phyloP scores from a whole-genome alignment of 306 rosid species.

The Medicago lupulina region DNA sequence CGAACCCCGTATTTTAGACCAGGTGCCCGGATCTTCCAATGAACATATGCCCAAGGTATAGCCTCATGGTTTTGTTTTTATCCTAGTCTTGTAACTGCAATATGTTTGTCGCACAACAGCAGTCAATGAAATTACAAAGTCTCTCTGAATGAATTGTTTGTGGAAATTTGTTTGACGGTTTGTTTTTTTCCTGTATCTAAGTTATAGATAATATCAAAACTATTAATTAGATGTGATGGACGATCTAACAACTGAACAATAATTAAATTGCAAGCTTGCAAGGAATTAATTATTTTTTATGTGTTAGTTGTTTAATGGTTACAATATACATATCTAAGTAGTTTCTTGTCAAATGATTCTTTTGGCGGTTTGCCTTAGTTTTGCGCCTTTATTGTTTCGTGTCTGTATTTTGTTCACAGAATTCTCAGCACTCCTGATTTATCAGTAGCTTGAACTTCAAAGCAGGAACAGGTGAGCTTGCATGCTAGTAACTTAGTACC shows the following conservation, averaged over 20 bases:
- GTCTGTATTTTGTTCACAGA: conserved; percentile 14
- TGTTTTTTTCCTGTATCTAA: background rate
- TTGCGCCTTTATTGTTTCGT: conserved; percentile 19
- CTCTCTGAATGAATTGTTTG: background rate
- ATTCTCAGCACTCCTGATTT: conserved; percentile 22
- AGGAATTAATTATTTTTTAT: conserved; percentile 21
- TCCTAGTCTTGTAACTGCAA: background rate
- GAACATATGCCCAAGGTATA: conserved; percentile 76
- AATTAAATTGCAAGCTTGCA: background rate
- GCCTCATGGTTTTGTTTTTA: conserved; percentile 23
- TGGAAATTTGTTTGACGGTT: background rate
- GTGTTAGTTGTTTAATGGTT: conserved; percentile 17
- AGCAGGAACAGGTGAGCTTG: conserved; percentile 22
- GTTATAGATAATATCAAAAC: background rate
- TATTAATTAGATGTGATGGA: conserved; percentile 1
- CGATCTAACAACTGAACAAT: conserved; percentile 18
- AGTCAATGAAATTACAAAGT: too few species aligned
- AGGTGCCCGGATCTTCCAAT: conserved; percentile 52
- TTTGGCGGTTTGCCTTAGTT: conserved; percentile 22
- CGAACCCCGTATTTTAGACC: conserved; percentile 50
- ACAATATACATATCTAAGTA: background rate
- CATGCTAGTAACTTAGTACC: conserved; percentile 30
- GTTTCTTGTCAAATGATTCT: conserved; percentile 14
- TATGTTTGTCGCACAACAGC: too few species aligned
- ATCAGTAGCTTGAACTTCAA: conserved; percentile 17